Percentiles rank a stretch among this genome's conserved stretches.
Conservation (phyloP, 139 green algal species). For the Marvania coccoides region DNA sequence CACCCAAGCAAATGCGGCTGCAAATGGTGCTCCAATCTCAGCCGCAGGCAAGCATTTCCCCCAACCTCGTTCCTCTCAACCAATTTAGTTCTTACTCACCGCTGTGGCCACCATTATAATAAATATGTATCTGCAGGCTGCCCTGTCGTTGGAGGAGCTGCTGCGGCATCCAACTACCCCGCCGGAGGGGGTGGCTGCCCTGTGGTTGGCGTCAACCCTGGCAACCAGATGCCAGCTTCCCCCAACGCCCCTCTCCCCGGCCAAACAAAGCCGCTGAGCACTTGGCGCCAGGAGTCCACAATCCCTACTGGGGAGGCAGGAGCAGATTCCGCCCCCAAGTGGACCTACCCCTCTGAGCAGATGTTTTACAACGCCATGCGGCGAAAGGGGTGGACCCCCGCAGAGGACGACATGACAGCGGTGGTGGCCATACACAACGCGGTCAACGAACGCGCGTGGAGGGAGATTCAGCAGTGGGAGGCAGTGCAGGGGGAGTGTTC, state of each 20-base stretch:
- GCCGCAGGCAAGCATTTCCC: background rate
- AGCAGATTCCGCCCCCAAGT: slow-evolving; percentile 16
- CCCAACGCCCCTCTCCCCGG: slow-evolving; percentile 19
- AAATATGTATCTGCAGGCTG: slow-evolving; percentile 12
- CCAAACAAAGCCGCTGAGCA: slow-evolving; percentile 26
- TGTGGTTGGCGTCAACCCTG: slow-evolving; percentile 20
- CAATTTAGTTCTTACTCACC: background rate
- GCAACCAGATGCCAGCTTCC: slow-evolving; percentile 25
- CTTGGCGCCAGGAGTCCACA: slow-evolving; percentile 16
- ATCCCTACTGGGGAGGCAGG: slow-evolving; percentile 16
- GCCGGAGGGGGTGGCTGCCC: slow-evolving; percentile 16
- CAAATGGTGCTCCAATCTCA: background rate
- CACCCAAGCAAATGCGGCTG: background rate
- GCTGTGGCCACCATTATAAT: background rate
- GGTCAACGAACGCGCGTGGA: slow-evolving; percentile 90
- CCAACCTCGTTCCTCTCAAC: too few species aligned
- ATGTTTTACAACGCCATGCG: slow-evolving; percentile 94
- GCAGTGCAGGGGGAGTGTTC: slow-evolving; percentile 37
- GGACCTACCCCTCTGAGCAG: slow-evolving; percentile 82
- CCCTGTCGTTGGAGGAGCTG: slow-evolving; percentile 12
- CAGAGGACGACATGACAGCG: slow-evolving; percentile 65
- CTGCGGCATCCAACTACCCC: background rate
- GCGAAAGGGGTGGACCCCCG: slow-evolving; percentile 81
- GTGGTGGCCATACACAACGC: slow-evolving; percentile 93
- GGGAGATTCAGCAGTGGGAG: slow-evolving; percentile 78